Percentiles rank a stretch among this genome's conserved stretches.
Conservation (phyloP, 2,329 filamentous ascomycete genomes). For the Bipolaris cookei region DNA sequence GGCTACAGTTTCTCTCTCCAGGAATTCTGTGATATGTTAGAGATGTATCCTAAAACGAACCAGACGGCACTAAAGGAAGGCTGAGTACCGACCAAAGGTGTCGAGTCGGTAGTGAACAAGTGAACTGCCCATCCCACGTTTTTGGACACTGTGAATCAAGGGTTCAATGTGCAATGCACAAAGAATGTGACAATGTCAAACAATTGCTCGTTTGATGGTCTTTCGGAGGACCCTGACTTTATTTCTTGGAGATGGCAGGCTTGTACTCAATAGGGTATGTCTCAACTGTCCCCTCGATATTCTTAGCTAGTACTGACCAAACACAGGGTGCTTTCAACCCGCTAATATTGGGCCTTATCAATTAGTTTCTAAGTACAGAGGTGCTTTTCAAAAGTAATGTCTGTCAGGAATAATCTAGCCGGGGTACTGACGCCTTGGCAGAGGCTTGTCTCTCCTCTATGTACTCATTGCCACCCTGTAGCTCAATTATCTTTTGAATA, state of each 20-base stretch:
- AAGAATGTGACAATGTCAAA: slow-evolving; percentile 31
- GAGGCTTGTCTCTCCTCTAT: too few relatives aligned
- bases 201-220: slow-evolving; percentile 50
- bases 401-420: too few relatives aligned
- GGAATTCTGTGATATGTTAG: slow-evolving; percentile 56
- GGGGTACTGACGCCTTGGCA: too few relatives aligned
- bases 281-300: neutral
- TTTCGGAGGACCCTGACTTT: slow-evolving; percentile 43
- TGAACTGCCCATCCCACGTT: slow-evolving; percentile 54
- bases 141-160: slow-evolving; percentile 47
- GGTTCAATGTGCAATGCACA: slow-evolving; percentile 52
- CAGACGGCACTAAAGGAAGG: neutral
- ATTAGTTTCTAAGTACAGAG: slow-evolving; percentile 56
- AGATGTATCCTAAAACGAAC: slow-evolving; percentile 49
- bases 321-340: slow-evolving; percentile 54
- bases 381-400: too few relatives aligned
- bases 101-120: slow-evolving; percentile 50
- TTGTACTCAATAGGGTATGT: slow-evolving; percentile 58
- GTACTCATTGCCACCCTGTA: too few relatives aligned
- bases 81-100: slow-evolving; percentile 40
- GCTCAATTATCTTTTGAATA: too few relatives aligned
- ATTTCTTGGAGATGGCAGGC: slow-evolving; percentile 61
- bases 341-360: slow-evolving; percentile 57
- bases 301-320: slow-evolving; percentile 8
- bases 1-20: slow-evolving; percentile 39